These are phyloP conservation scores for Spatholobus suberectus DNA, from an alignment of 306 rosid genomes.

Conservation along the genomic window DNA sequence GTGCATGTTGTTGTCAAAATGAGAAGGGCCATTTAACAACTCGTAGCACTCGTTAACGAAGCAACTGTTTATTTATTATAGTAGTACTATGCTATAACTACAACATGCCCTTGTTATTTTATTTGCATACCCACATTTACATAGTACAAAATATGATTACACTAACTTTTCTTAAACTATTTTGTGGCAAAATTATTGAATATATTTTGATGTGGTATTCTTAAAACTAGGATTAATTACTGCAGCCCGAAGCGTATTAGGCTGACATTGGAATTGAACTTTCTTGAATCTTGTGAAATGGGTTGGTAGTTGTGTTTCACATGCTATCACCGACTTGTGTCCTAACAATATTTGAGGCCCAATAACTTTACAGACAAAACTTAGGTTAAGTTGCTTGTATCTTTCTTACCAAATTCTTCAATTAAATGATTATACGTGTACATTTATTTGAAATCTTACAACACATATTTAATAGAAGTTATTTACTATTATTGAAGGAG, in stretches of 20 bases:
- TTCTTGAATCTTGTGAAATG: neutral
- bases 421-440: no score
- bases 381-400: neutral
- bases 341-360: neutral
- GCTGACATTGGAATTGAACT: neutral
- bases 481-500: no score
- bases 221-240: neutral
- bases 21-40: neutral
- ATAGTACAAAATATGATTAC: neutral
- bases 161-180: neutral
- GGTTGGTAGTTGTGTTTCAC: neutral
- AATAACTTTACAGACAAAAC: neutral
- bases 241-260: neutral
- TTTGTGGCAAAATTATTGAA: neutral
- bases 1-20: conserved; percentile 21
- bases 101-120: neutral
- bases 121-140: neutral
- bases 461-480: no score
- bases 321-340: neutral
- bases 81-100: neutral
- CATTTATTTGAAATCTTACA: no score
- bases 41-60: neutral
- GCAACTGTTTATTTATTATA: neutral
- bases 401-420: neutral
- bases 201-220: neutral